Evolutionary conservation across 768 basidiomycete species (phyloP), one percentile per base, ranked within the genome.

Genomic region (Termitomyces sp.): DNA sequence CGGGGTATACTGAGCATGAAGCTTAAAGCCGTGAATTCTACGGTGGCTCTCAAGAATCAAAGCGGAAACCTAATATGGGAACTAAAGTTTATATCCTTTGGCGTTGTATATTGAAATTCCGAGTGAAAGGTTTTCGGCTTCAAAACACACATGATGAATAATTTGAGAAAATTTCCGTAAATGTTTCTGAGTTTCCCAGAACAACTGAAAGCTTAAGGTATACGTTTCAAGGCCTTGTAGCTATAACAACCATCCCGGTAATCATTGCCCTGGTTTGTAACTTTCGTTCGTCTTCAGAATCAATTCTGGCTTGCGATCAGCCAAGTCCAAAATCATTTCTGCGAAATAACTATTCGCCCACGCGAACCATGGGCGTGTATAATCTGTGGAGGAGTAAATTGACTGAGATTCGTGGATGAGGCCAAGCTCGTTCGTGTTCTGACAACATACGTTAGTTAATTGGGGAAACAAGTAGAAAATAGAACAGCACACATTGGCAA

Each of bases 311-410:
- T 90, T 90, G 58, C 89, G 78, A 61, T 82, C 75, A 42, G 90
- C 89, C 34, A 92, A 75, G 64, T 92, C 89, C 54, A 91, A 71
- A 20, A 91, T 74, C 87, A 91, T 89, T 74, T 91, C 89, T 36
- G 89, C 84, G 65, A 91, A 91, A 69, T 87, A 92, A 70, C 87
- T 88, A 68, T 89, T 90, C 14, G 85, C 89, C 89, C 88, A 91
- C 22, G 89, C 89, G 69, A 91, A 91, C 88, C 88, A 91, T 20
- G 83, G 77, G 22, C 89, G 78, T 36, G 87, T 89, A 65, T 88
- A 90, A 27, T 78, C 76, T 16, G 71, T 72, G 20, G 69, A 63
- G 34, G 84, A 70, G 69, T 86, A 85, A 57, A 91, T 86, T 9
- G 79, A 80, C 63, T 85, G 80, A 1, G 86, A 87, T 69, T 92